These are phyloP conservation scores for Spencermartinsiella ligniputridi DNA, from an alignment of 1,139 yeast genomes.

Conservation along the genomic window DNA sequence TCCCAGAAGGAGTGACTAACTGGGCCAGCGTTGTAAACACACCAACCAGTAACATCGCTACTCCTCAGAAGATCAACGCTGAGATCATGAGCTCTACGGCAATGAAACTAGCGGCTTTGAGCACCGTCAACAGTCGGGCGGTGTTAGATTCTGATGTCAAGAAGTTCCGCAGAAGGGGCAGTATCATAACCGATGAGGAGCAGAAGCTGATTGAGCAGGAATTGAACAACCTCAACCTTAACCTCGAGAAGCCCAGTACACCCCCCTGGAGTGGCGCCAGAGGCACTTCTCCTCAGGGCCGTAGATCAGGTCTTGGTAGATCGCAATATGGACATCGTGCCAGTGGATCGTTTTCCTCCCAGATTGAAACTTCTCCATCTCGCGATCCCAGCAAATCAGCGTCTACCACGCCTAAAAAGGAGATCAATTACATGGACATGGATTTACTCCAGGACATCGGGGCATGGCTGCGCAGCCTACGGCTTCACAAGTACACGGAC, in stretches of 20 bases:
- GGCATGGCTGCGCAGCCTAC: constrained; percentile 82
- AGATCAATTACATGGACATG: constrained; percentile 46
- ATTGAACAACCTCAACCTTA: constrained; percentile 16
- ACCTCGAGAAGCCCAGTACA: constrained; percentile 7
- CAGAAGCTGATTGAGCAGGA: constrained; percentile 19
- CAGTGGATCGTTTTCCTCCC: not conserved
- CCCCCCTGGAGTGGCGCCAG: constrained; percentile 1
- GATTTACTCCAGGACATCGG: constrained; percentile 74
- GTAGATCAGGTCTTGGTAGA: constrained; percentile 14
- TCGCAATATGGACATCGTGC: constrained; percentile 11
- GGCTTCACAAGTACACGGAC: constrained; percentile 91
- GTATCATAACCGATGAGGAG: constrained; percentile 20
- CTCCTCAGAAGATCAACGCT: constrained; percentile 21
- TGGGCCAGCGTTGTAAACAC: constrained; percentile 29
- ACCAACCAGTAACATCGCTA: constrained; percentile 17
- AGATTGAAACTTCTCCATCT: constrained; percentile 10
- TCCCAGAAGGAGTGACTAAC: constrained; percentile 22
- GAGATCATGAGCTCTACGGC: constrained; percentile 33
- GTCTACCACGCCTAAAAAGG: constrained; percentile 45
- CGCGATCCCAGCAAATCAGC: constrained; percentile 11
- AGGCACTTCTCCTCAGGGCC: constrained; percentile 12
- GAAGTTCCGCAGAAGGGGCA: constrained; percentile 27
- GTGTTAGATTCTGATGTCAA: constrained; percentile 27
- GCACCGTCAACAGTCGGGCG: constrained; percentile 27
- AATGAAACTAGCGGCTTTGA: constrained; percentile 37